Conservation (phyloP, 2,329 filamentous ascomycete species). For the Fusarium cicatricum region DNA sequence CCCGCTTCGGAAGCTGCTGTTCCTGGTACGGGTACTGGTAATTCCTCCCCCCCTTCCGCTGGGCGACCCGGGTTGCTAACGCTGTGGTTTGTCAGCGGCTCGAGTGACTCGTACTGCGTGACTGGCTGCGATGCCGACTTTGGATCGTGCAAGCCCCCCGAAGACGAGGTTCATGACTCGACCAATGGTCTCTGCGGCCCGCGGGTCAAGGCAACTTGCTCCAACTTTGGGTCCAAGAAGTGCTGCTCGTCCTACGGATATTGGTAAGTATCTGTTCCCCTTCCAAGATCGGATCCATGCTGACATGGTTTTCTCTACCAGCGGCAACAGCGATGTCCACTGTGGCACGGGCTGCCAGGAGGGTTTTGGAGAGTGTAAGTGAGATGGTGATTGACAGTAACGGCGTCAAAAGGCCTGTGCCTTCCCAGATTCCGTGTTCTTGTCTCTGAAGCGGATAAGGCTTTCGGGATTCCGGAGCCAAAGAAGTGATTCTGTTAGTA, state of each 20-base stretch:
- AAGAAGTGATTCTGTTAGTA: too few species aligned
- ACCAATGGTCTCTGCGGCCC: conserved; percentile 50
- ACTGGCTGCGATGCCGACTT: conserved; percentile 50
- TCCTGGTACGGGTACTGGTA: conserved; percentile 53
- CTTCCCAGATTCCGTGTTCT: background rate
- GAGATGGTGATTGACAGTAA: conserved; percentile 9
- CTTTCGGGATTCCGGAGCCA: too few species aligned
- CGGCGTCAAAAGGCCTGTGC: background rate
- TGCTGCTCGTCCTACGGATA: conserved; percentile 50
- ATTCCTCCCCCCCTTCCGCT: conserved; percentile 14
- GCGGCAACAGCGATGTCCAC: conserved; percentile 41
- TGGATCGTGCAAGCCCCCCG: conserved; percentile 44
- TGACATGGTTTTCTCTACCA: conserved; percentile 20
- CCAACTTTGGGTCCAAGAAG: conserved; percentile 43
- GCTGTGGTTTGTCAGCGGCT: conserved; percentile 40
- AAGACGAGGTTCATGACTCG: conserved; percentile 39
- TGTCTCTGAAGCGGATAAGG: background rate
- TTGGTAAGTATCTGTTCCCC: conserved; percentile 41
- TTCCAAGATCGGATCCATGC: background rate
- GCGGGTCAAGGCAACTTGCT: conserved; percentile 44
- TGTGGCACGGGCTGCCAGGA: conserved; percentile 48
- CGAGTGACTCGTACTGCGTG: conserved; percentile 46
- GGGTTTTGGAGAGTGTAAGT: conserved; percentile 46
- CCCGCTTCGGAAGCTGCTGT: conserved; percentile 50
- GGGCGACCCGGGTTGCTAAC: conserved; percentile 13